Base-by-base conservation (phyloP, 768 basidiomycete species). In the Suillus brevipes region DNA sequence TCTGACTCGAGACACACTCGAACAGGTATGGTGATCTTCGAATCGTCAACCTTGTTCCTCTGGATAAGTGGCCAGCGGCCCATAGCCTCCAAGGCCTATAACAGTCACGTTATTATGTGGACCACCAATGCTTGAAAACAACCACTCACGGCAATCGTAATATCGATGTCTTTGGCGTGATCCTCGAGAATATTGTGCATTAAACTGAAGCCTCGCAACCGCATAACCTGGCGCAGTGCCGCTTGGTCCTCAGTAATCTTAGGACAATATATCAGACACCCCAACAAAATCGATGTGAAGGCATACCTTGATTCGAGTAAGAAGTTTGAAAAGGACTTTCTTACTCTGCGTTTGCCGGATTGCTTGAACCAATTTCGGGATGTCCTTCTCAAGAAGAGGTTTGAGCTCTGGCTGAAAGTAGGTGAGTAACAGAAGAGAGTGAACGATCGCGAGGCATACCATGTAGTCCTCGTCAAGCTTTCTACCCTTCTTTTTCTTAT, bases 381-480 rank as follows among this genome's bases (percentile, higher is more conserved):
- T 89, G 64, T 99, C 95, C 66, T 87, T 87, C 69, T 88, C 83
- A 31, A 83, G 73, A 55, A 99, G 82, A 0, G 94, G 87, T 66
- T 88, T 89, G 70, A 97, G 80, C 20, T 81, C 85, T 0, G 95
- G 94, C 92, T 96, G 71, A 0, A 66, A 55, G 45, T 23, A 63
- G 63, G 64, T 38, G 45, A 59, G 55, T 58, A 62, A 49, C 62
- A 37, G 45, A 43, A n/a, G 31, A 43, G 52, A 61, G 49, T 18
- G 58, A 28, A 38, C 57, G 57, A 38, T n/a, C 42, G 20, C 16
- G 37, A 61, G 40, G 62, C 82, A 70, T 71, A 95, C 95, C 80
- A 88, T 85, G 74, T 91, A 97, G 78, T 98, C 96, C 76, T 97
- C 94, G 72, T 96, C 97, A 34, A 97, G 85, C 75, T 97, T 94